Evolutionary conservation across 768 basidiomycete species (phyloP).

Genomic region (Kwoniella europaea): DNA sequence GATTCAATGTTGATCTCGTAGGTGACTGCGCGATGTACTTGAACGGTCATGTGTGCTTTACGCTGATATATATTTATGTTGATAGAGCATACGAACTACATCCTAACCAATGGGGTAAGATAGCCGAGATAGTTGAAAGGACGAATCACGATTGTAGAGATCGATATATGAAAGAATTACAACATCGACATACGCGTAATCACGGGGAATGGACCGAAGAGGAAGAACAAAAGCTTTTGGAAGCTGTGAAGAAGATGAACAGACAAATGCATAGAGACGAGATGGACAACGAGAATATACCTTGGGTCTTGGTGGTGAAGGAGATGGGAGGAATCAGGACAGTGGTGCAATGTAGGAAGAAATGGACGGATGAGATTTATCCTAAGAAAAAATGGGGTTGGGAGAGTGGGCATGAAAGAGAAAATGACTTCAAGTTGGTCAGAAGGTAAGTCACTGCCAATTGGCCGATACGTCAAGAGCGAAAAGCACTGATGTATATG

Average conservation of each 20-base stretch:
- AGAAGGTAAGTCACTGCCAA: neutral
- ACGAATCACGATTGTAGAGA: constrained; percentile 42
- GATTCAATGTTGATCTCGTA: constrained; percentile 37
- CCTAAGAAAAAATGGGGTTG: constrained; percentile 2
- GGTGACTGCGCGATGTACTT: constrained; percentile 1
- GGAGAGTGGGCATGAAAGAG: constrained; percentile 5
- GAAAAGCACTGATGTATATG: neutral
- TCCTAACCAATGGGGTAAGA: constrained; percentile 41
- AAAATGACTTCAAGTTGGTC: constrained; percentile 8
- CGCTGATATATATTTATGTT: no score
- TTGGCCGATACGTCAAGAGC: neutral
- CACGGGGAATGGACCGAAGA: constrained; percentile 37
- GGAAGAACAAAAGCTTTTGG: constrained; percentile 27
- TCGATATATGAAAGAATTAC: constrained; percentile 35
- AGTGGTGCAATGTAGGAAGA: constrained; percentile 40
- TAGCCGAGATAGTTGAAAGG: constrained; percentile 40
- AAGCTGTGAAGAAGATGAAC: constrained; percentile 36
- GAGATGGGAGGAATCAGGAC: constrained; percentile 38
- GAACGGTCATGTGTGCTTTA: no score
- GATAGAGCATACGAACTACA: constrained; percentile 28
- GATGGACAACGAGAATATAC: constrained; percentile 28
- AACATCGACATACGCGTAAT: constrained; percentile 4
- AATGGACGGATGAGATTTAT: constrained; percentile 32
- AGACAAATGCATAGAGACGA: constrained; percentile 23
- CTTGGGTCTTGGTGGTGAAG: constrained; percentile 42